Base-by-base conservation (phyloP, 139 green algal genomes). In the Diplosphaera chodatii region DNA sequence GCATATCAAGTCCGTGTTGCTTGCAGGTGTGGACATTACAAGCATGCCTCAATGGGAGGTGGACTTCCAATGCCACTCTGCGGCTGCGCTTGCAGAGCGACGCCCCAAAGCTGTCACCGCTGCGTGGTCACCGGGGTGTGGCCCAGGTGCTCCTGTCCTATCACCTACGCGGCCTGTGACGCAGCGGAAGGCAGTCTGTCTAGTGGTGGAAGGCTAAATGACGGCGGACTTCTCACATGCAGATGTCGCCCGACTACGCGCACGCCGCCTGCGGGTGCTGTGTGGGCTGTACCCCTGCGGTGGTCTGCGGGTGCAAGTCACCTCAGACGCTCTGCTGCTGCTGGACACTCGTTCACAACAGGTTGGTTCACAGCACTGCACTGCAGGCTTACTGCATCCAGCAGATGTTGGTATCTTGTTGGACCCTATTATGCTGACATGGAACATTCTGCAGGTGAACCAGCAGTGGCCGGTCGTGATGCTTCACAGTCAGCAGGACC, bases 231-330 rank as follows among this genome's bases (percentile, higher is more conserved):
- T n/a, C n/a, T n/a, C n/a, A 48, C 10, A 10, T 59, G 48, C 48
- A 59, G 48, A 21, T 41, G 68, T 27, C 20, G 22, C 48, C 32
- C 31, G 73, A 67, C 30, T 78, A 23, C 66, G 34, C 29, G 55
- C 73, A 67, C 31, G 40, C 13, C 40, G 69, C 16, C 40, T 74
- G n/a, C 67, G 55, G 21, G 63, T 78, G 23, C n/a, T 32, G 30
- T 62, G 56, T 18, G 67, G 33, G 16, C 32, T 31, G n/a, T 69
- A 74, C 22, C 23, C 40, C 1, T 78, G 74, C 23, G 62, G 68
- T 29, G 73, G 67, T 21, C 25, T 70, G 40, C 40, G 66, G 27
- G 33, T 74, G 8, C 37, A 66, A 25, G 62, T 78, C 8, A 56
- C 55, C 37, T 63, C 62, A 3, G 48, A 37, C 4, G 62, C 34